Base-by-base conservation (phyloP, 2,329 filamentous ascomycete genomes). In the Fusarium mexicanum region DNA sequence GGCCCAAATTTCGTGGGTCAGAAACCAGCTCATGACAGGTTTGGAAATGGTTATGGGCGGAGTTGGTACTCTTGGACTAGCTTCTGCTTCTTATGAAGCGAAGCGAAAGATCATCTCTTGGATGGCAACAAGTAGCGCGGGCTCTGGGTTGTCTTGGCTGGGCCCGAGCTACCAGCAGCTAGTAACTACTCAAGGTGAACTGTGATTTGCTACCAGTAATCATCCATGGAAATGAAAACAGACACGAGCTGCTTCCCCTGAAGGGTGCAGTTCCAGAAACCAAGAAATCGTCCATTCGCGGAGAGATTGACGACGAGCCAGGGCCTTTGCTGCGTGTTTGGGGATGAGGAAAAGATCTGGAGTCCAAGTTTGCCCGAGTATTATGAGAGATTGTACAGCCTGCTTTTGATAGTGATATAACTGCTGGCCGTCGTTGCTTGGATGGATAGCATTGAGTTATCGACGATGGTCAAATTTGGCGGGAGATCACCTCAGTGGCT, bases 401-500 rank as follows among this genome's bases (percentile, higher is more conserved):
- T 60, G 20, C 26, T 58, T 62, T 29, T 54, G 51, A 20, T 26
- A 35, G 24, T 47, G 41, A 53, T 33, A 50, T 35, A 26, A 37
- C 47, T 60, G 41, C 47, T 66, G 26, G 48, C 33, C 20, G 47
- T 50, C 47, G 29, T 46, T 69, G 29, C 57, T 68, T 64, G 63
- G 13, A 29, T 14, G 26, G 46, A 31, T 41, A 44, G 51, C 48
- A 46, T 46, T 20, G 31, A 61, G 40, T 26, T 58, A 53, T 55
- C 41, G 43, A 48, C 60, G 53, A 64, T 69, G 58, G 40, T 55
- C 69, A 66, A 75, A 73, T 73, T 70, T 75, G 72, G 61, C 69
- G 69, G 68, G 69, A 75, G 72, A 75, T 75, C 72, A 75, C 72
- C 72, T 75, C 72, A 71, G 61, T 75, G 72, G 43, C 65, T 59